Base-by-base conservation (phyloP, 139 green algal species). In the Chlorella sp. region DNA sequence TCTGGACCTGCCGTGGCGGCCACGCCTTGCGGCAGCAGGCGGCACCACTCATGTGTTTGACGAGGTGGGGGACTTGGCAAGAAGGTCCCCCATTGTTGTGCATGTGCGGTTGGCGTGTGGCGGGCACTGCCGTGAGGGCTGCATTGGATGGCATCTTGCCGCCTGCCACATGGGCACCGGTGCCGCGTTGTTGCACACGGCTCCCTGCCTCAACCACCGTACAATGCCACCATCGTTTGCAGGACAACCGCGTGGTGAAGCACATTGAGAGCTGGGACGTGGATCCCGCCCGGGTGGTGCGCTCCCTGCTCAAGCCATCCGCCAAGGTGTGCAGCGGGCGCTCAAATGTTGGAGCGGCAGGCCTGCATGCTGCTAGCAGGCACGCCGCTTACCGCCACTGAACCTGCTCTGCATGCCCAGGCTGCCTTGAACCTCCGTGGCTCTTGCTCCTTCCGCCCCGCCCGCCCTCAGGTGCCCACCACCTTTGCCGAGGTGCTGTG, bases 201-300 rank as follows among this genome's bases (percentile, higher is more conserved):
- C n/a, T n/a, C n/a, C n/a, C n/a, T n/a, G n/a, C n/a, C n/a, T n/a
- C n/a, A n/a, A n/a, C n/a, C n/a, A n/a, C n/a, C n/a, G n/a, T n/a
- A n/a, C n/a, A n/a, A n/a, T n/a, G n/a, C n/a, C n/a, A n/a, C n/a
- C n/a, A n/a, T n/a, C n/a, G n/a, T n/a, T n/a, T 69, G 73, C 79
- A 91, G 83, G 71, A 86, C 18, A 90, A 72, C 2, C 88, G 90
- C 3, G 94, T 97, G 62, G 89, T 95, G 26, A 74, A 92, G 73
- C 94, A 97, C 81, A 90, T 94, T 67, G 94, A 97, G 84, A 34
- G 51, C 17, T 97, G 94, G 94, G 92, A 97, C 36, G 86, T 94
- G 28, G 91, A 96, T 56, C 92, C 94, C 0, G 55, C 7, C 1
- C 81, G 84, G 81, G 93, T 96, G 62, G 51, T 97, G 63, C 72